Evolutionary conservation across 345 rosid genomes (phyloP), one percentile per base, ranked within the genome.

Genomic region (Draba incana): DNA sequence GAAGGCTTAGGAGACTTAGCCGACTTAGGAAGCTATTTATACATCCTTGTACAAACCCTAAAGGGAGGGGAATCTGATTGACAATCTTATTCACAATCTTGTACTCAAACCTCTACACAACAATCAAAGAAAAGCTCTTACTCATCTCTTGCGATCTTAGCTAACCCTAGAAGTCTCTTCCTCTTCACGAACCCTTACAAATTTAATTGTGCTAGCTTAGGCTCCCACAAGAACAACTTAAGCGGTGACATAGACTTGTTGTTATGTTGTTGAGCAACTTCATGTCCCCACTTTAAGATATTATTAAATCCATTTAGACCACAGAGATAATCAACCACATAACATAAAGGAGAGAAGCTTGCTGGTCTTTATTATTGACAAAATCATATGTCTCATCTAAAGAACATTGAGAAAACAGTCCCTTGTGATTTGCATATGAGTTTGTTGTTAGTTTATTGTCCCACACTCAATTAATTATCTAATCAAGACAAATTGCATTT

Each of bases 241-340:
- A 51, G 14, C 37, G 6, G 39, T 39, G 61, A 57, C 41, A 50
- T 28, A 57, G 47, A 44, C 65, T 48, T 55, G 9, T 65, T 72
- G 67, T 58, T 58, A 14, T 42, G 71, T 50, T 58, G 62, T 57
- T 73, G 47, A 66, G 53, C 0, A 51, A 66, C 77, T 39, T 59
- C 28, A 51, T 33, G 68, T 66, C 57, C 66, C 76, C 44, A 51
- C 63, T 66, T 27, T 54, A 25, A 39, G 9, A 39, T 20, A 0
- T 57, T n/a, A n/a, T 10, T 38, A 15, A 63, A 55, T 37, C 15
- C n/a, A 27, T 46, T 8, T 35, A 15, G 8, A 62, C 63, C 50
- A 48, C 44, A 57, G 1, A 48, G n/a, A 41, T 33, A 33, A 33
- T 8, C 45, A 30, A 62, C 27, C 68, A 62, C 56, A 62, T 68